Percentiles rank a stretch among this genome's conserved stretches.
These are phyloP conservation scores for Pythium phragmitis DNA, from an alignment of 352 stramenopile species.

Conservation along the genomic window DNA sequence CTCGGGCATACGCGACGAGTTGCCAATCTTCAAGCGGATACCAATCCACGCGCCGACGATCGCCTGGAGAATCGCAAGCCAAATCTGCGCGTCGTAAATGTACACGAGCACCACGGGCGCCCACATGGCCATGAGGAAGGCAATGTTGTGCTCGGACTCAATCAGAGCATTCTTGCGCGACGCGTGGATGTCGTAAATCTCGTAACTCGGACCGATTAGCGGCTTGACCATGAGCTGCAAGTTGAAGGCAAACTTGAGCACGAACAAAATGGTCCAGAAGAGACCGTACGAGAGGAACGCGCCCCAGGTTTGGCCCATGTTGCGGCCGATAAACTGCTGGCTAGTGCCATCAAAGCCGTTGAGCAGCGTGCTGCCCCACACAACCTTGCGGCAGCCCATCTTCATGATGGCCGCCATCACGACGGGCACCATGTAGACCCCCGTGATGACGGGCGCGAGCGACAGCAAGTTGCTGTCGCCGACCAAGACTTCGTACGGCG, in stretches of 20 bases:
- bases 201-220: conserved; percentile 94
- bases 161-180: conserved; percentile 59
- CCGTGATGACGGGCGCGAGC: conserved; percentile 50
- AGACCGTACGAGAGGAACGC: conserved; percentile 62
- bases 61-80: conserved; percentile 80
- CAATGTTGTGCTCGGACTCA: conserved; percentile 78
- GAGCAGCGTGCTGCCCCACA: conserved; percentile 58
- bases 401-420: conserved; percentile 58
- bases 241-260: conserved; percentile 97
- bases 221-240: conserved; percentile 97
- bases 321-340: conserved; percentile 80
- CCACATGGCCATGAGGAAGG: conserved; percentile 80
- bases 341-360: conserved; percentile 66
- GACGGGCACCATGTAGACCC: conserved; percentile 62
- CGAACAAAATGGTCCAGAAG: conserved; percentile 83
- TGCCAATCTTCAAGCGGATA: conserved; percentile 77
- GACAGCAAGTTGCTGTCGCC: conserved; percentile 61
- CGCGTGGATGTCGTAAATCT: conserved; percentile 89
- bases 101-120: conserved; percentile 79
- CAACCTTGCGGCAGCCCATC: conserved; percentile 57
- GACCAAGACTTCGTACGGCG: conserved; percentile 63
- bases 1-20: conserved; percentile 76
- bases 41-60: conserved; percentile 76
- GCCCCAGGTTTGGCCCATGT: conserved; percentile 74
- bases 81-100: conserved; percentile 88